phyloP scores from a whole-genome alignment of 371 early-diverging fungal species.

The Mucor saturninus region DNA sequence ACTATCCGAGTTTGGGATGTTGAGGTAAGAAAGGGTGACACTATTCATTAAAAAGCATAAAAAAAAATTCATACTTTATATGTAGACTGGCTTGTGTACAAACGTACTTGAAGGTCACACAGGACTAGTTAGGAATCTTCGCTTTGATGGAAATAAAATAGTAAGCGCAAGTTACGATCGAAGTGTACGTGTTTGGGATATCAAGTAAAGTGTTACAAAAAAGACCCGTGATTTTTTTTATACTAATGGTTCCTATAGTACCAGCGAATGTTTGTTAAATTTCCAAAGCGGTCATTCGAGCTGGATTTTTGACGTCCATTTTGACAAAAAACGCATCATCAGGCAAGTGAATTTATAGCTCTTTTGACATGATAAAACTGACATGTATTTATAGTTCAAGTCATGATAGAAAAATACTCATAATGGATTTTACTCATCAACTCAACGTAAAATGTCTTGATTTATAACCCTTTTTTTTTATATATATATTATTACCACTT shows the following conservation, averaged over 20 bases:
- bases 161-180: slow-evolving; percentile 84
- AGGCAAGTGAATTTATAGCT: slow-evolving; percentile 45
- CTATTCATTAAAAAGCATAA: neutral
- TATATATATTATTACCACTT: neutral
- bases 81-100: slow-evolving; percentile 72
- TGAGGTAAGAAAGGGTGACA: slow-evolving; percentile 23
- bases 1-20: slow-evolving; percentile 96
- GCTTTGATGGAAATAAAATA: slow-evolving; percentile 63
- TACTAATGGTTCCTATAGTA: slow-evolving; percentile 12
- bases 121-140: slow-evolving; percentile 90
- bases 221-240: slow-evolving; percentile 12
- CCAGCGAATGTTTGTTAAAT: slow-evolving; percentile 51
- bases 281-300: slow-evolving; percentile 77
- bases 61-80: neutral
- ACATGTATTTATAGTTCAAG: slow-evolving; percentile 54
- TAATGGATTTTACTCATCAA: slow-evolving; percentile 82
- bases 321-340: slow-evolving; percentile 79
- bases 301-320: slow-evolving; percentile 96
- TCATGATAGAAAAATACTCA: slow-evolving; percentile 80
- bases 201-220: slow-evolving; percentile 31
- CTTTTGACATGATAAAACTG: neutral
- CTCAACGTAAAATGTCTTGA: slow-evolving; percentile 31
- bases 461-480: neutral
- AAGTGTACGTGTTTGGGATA: slow-evolving; percentile 95
- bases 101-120: slow-evolving; percentile 74